Base-by-base conservation (phyloP, 1,284 basidiomycete genomes). In the Ganoderma lucidum region DNA sequence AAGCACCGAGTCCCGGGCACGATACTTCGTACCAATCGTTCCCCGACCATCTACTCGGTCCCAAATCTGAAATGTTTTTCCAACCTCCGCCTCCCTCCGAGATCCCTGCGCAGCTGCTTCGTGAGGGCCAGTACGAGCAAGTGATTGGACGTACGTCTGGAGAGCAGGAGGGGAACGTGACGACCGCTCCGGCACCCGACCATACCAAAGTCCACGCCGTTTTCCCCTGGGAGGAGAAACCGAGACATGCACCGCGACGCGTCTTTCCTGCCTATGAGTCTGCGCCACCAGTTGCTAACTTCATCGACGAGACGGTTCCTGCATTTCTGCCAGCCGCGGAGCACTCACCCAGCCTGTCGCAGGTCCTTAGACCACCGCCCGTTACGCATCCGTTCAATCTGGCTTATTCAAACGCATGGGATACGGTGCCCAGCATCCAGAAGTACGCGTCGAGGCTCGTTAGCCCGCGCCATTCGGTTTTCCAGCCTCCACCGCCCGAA, bases 201-300 rank as follows among this genome's bases (percentile, higher is more conserved):
- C 86, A 83, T 19, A 82, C 80, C 37, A 93, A 93, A 75, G 88
- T 97, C 37, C 91, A 91, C 73, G 83, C 87, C 32, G 85, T 98
- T n/a, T 98, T 99, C 79, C 96, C 97, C 9, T 99, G 97, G 97
- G 97, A 99, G 79, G 86, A 89, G 67, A 87, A 86, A 68, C 87
- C 87, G 3, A 88, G 93, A 60, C 84, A 85, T 56, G 76, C 84
- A 67, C 90, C 94, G 9, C 85, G 86, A 19, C 89, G 95, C 64
- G 88, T 93, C 15, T 96, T 96, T 78, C 96, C 95, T n/a, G 81
- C 81, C 23, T 84, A 87, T 35, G 90, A 93, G 66, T 82, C 86
- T 12, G 88, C 90, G 4, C 87, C 86, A 2, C 86, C 87, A n/a
- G 74, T 73, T 44, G 77, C 82, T 8, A 77, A 82, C 64, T 88